A percentile compares a stretch with the other conserved stretches of the same genome.
phyloP scores from a whole-genome alignment of 2,329 filamentous ascomycete species.

The Pseudogymnoascus sp. region DNA sequence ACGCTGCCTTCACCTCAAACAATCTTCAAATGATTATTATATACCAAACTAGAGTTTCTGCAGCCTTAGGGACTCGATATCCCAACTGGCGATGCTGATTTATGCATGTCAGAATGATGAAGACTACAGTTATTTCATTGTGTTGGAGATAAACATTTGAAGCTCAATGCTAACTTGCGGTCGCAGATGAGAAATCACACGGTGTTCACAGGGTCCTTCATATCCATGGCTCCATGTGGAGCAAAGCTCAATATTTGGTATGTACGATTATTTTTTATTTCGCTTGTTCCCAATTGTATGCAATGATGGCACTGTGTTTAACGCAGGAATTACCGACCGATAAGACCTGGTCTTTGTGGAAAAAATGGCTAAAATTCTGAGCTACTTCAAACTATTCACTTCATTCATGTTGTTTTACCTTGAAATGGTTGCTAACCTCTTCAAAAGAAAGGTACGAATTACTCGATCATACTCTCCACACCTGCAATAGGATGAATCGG shows the following conservation, averaged over 20 bases:
- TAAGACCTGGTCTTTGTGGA: constrained; percentile 62
- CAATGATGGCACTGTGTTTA: constrained; percentile 5
- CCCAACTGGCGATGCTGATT: constrained; percentile 7
- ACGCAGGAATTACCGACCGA: constrained; percentile 72
- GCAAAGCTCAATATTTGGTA: neutral
- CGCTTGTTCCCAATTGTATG: neutral
- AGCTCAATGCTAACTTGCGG: neutral
- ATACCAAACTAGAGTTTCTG: constrained; percentile 9
- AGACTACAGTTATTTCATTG: neutral
- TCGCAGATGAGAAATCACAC: neutral
- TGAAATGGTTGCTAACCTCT: neutral
- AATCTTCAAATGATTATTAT: constrained; percentile 9
- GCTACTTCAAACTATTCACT: constrained; percentile 30
- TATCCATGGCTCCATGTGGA: neutral
- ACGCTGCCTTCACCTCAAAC: neutral
- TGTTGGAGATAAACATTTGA: neutral
- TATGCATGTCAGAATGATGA: constrained; percentile 9
- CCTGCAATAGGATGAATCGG: constrained; percentile 67
- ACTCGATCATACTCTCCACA: constrained; percentile 8
- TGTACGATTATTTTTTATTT: neutral
- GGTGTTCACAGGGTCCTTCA: neutral
- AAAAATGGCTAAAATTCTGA: constrained; percentile 85
- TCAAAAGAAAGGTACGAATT: constrained; percentile 3
- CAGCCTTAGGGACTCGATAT: constrained; percentile 8
- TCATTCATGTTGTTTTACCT: constrained; percentile 1